phyloP scores from a whole-genome alignment of 139 green algal genomes.

The Closterium sp. region DNA sequence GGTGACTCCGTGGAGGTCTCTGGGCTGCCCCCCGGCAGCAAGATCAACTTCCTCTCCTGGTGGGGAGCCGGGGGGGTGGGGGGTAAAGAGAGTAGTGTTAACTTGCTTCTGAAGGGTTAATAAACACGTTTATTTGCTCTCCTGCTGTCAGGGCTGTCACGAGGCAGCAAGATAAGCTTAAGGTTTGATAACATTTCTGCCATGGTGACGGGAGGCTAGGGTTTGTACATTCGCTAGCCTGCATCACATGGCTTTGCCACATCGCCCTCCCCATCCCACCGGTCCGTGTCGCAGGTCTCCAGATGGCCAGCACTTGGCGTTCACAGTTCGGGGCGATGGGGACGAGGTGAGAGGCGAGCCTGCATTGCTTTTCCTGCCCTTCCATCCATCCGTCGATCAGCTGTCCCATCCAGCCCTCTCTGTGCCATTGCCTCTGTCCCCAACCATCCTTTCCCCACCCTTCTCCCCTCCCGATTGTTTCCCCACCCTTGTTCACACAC shows the following conservation, averaged over 20 bases:
- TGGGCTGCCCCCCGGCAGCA: conserved; percentile 69
- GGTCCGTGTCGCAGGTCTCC: background rate
- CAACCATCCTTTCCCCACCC: background rate
- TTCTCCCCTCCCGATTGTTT: background rate
- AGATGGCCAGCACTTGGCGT: conserved; percentile 45
- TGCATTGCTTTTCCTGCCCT: conserved; percentile 10
- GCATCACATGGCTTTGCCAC: too few species aligned
- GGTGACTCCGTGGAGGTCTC: conserved; percentile 52
- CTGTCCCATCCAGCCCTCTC: background rate
- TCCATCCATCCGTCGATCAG: background rate
- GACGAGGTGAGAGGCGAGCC: conserved; percentile 17
- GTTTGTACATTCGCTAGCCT: background rate
- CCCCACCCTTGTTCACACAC: background rate
- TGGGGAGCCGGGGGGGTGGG: conserved; percentile 60
- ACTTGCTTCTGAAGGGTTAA: too few species aligned
- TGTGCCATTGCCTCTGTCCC: background rate
- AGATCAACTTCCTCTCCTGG: conserved; percentile 78
- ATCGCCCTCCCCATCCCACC: background rate
- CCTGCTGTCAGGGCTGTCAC: too few species aligned
- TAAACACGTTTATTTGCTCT: too few species aligned
- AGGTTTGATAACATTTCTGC: too few species aligned
- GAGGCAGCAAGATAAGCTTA: too few species aligned
- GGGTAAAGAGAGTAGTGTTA: too few species aligned
- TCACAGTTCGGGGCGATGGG: conserved; percentile 74
- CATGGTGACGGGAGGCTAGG: background rate